phyloP scores from a whole-genome alignment of 805 yeast species.

The Zygotorulaspora florentina region DNA sequence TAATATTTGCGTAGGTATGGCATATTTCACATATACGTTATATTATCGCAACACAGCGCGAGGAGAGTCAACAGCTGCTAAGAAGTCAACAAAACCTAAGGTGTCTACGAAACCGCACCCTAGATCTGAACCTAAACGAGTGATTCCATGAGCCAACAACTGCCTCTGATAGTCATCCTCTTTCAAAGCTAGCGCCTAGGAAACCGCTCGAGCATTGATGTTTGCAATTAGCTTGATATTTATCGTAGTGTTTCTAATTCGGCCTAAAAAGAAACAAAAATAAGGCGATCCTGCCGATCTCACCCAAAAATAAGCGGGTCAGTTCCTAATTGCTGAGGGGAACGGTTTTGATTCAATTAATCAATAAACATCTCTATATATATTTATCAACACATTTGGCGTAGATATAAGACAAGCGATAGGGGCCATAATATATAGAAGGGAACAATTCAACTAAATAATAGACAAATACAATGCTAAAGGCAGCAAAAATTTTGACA shows the following conservation, averaged over 20 bases:
- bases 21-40: neutral
- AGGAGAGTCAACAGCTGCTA: neutral
- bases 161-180: too few species aligned
- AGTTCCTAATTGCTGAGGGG: neutral
- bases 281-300: neutral
- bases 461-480: conserved; percentile 13
- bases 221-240: too few species aligned
- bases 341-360: too few species aligned
- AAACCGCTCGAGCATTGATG: too few species aligned
- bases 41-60: neutral
- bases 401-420: too few species aligned
- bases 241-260: too few species aligned
- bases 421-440: too few species aligned
- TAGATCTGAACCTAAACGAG: neutral
- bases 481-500: conserved; percentile 8
- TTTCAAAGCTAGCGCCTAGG: too few species aligned
- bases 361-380: neutral
- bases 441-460: neutral
- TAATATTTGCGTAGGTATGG: too few species aligned
- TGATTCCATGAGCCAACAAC: too few species aligned
- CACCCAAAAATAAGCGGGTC: neutral
- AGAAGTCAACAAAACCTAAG: neutral
- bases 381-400: neutral
- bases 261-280: neutral
- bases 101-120: neutral